Base-by-base conservation (phyloP, 2,329 filamentous ascomycete genomes). In the Coniosporium tulheliwenetii region DNA sequence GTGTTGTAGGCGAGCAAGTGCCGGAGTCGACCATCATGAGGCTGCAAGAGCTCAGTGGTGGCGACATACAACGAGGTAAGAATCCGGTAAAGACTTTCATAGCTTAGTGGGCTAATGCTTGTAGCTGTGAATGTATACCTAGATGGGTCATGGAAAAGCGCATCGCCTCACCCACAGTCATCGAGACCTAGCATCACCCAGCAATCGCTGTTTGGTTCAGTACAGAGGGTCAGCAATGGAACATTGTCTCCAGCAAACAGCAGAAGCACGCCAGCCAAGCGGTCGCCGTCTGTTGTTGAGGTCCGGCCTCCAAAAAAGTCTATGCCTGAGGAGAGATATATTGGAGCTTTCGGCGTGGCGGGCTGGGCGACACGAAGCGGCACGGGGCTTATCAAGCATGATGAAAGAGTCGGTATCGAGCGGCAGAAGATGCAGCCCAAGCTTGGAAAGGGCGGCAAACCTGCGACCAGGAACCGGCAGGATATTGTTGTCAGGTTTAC, bases 401-500 rank as follows among this genome's bases (percentile, higher is more conserved):
- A 83, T 12, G 89, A 96, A 48, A 51, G 63, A n/a, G 77, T 98
- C 43, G 78, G 71, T 39, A 93, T 98, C 36, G 89, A 96, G 60
- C 78, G 91, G 36, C 78, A 85, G 44, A 87, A 81, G 58, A 77
- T 81, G 19, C 78, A 81, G 10, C 69, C 73, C 1, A 60, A 61
- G 40, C 43, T 50, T 38, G 58, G 58, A 13, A 58, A 59, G 42
- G 59, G 59, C 30, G 55, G 58, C n/a, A 58, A 55, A 41, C 52
- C 56, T 32, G 65, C 70, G n/a, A 64, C 70, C 0, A 73, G 77
- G 32, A 77, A 76, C 50, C 77, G 83, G 38, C 72, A 79, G 14
- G 91, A 98, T 62, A 77, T 94, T 5, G 73, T 98, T 44, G 93
- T 96, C 19, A 78, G 91, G 1, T 96, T 98, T 53, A 93, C 83